A percentile compares a stretch with the other conserved stretches of the same genome.
phyloP scores from a whole-genome alignment of 176 grass and related monocot species.

The Pontederia crassipes region DNA sequence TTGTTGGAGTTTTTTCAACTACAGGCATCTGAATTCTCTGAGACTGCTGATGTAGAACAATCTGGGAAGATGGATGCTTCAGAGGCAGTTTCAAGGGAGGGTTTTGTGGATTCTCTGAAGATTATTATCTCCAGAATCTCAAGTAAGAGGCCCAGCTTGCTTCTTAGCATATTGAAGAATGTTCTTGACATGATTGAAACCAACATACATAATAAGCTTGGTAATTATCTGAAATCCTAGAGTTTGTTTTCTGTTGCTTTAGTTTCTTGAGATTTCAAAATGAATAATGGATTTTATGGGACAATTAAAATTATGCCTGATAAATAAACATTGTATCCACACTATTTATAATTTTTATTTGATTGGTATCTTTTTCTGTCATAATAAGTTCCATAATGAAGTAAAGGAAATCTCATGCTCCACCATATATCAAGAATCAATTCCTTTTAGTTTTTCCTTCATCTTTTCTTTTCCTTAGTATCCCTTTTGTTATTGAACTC shows the following conservation, averaged over 20 bases:
- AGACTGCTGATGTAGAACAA: slow-evolving; percentile 26
- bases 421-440: neutral
- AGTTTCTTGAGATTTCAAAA: too few relatives aligned
- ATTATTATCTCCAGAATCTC: slow-evolving; percentile 41
- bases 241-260: neutral
- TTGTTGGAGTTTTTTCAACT: slow-evolving; percentile 54
- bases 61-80: slow-evolving; percentile 26
- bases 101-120: slow-evolving; percentile 44
- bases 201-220: slow-evolving; percentile 29
- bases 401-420: too few relatives aligned
- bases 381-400: too few relatives aligned
- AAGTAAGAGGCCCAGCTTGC: slow-evolving; percentile 66
- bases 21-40: slow-evolving; percentile 30
- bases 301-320: too few relatives aligned
- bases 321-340: too few relatives aligned
- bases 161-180: slow-evolving; percentile 56
- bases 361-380: too few relatives aligned
- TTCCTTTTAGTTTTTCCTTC: neutral
- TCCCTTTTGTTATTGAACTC: neutral
- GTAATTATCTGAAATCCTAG: slow-evolving; percentile 6
- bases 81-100: slow-evolving; percentile 19
- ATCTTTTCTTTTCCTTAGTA: neutral
- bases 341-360: too few relatives aligned
- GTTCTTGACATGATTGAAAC: slow-evolving; percentile 61
- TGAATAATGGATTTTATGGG: too few relatives aligned